Evolutionary conservation across 1,139 yeast species (phyloP).

Genomic region (Blastobotrys aristatus): DNA sequence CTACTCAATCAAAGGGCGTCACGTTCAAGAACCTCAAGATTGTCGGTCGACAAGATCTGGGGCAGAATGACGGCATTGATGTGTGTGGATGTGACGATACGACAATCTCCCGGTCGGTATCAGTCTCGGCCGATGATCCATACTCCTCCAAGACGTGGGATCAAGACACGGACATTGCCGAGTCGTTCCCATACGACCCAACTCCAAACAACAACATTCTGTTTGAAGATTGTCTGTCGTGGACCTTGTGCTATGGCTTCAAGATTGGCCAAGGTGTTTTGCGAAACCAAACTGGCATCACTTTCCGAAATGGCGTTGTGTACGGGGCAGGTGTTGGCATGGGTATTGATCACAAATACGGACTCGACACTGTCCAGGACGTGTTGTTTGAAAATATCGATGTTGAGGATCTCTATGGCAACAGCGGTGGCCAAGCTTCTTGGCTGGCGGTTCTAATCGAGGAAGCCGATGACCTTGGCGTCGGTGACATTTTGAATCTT

Average conservation of each 20-base stretch:
- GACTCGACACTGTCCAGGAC: not conserved
- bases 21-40: not conserved
- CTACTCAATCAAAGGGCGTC: constrained; percentile 1
- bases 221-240: constrained; percentile 1
- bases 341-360: constrained; percentile 1
- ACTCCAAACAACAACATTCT: not conserved
- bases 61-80: constrained; percentile 1
- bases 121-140: constrained; percentile 2
- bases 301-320: not conserved
- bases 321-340: constrained; percentile 2
- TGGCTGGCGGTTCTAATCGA: not conserved
- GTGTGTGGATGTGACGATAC: not conserved
- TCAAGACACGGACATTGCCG: constrained; percentile 1
- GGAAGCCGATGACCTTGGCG: not conserved
- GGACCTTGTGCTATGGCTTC: not conserved
- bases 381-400: not conserved
- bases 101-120: not conserved
- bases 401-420: not conserved
- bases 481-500: not conserved
- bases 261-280: constrained; percentile 3
- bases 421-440: not conserved
- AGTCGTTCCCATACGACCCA: not conserved
- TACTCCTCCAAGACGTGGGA: constrained; percentile 1
- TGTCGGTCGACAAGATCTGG: not conserved
- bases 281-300: constrained; percentile 1